Evolutionary conservation across 1,139 yeast genomes (phyloP).

Genomic region (Geotrichum cucujoidarum): DNA sequence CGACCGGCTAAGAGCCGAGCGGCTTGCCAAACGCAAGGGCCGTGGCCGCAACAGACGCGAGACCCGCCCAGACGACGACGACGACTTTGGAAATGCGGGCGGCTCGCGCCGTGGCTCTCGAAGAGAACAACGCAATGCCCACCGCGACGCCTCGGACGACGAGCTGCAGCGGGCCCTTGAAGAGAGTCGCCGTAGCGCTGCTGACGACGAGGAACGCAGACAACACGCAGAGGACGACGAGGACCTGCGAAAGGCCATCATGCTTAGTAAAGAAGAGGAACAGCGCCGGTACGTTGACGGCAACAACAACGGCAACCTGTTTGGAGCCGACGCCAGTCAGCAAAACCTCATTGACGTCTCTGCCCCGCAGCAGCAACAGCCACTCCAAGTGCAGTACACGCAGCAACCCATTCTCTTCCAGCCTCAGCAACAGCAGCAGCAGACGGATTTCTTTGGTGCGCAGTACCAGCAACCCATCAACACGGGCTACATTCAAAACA

Average conservation of each 20-base stretch:
- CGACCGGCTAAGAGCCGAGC: slow-evolving; percentile 72
- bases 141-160: slow-evolving; percentile 49
- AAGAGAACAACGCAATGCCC: slow-evolving; percentile 4
- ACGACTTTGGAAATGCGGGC: slow-evolving; percentile 1
- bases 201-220: slow-evolving; percentile 69
- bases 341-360: slow-evolving; percentile 23
- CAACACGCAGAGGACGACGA: slow-evolving; percentile 52
- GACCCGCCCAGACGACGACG: slow-evolving; percentile 3
- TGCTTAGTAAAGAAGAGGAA: slow-evolving; percentile 83
- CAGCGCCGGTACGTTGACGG: slow-evolving; percentile 36
- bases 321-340: slow-evolving; percentile 13
- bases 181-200: slow-evolving; percentile 77
- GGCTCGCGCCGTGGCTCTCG: slow-evolving; percentile 20
- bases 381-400: slow-evolving; percentile 19
- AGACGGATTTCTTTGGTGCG: slow-evolving; percentile 33
- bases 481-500: slow-evolving; percentile 49
- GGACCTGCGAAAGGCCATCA: slow-evolving; percentile 74
- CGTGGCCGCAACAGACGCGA: slow-evolving; percentile 22
- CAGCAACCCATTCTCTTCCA: slow-evolving; percentile 14
- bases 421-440: slow-evolving; percentile 28
- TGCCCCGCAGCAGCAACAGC: slow-evolving; percentile 39
- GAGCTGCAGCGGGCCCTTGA: slow-evolving; percentile 81
- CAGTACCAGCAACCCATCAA: slow-evolving; percentile 43
- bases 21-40: slow-evolving; percentile 44
- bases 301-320: slow-evolving; percentile 14